Evolutionary conservation across 2,329 filamentous ascomycete genomes (phyloP).

Genomic region (Fonsecaea monophora): DNA sequence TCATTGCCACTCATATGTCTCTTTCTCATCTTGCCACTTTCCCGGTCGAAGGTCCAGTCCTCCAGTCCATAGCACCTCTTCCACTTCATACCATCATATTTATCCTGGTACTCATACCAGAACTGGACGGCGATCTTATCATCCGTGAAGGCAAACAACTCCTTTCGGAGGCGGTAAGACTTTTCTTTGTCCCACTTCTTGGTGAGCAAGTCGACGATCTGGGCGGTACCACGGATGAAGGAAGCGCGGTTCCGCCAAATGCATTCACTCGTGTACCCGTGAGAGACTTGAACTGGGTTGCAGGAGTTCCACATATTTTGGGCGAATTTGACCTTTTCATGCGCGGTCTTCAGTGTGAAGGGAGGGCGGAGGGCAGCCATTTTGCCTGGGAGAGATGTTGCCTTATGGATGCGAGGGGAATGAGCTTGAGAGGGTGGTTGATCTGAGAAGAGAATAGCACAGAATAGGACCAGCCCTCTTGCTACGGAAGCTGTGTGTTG

Average conservation of each 20-base stretch:
- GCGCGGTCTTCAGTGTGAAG: constrained; percentile 75
- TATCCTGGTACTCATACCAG: constrained; percentile 83
- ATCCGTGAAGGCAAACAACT: constrained; percentile 66
- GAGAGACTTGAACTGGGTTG: constrained; percentile 68
- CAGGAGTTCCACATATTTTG: constrained; percentile 83
- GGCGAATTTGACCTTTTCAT: constrained; percentile 79
- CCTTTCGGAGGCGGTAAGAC: constrained; percentile 77
- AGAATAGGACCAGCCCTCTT: background rate
- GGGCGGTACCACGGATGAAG: constrained; percentile 70
- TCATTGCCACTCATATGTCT: constrained; percentile 59
- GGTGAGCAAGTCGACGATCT: constrained; percentile 71
- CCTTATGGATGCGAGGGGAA: background rate
- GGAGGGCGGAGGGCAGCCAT: constrained; percentile 65
- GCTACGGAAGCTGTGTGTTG: background rate
- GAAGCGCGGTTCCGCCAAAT: constrained; percentile 80
- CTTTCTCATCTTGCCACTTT: constrained; percentile 53
- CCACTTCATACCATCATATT: constrained; percentile 70
- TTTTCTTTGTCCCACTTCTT: constrained; percentile 77
- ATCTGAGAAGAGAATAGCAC: background rate
- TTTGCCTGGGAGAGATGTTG: background rate
- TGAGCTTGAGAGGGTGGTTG: background rate
- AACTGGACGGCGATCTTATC: constrained; percentile 82
- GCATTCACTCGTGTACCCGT: constrained; percentile 75
- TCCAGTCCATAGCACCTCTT: constrained; percentile 82
- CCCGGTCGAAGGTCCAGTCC: constrained; percentile 55